These are phyloP conservation scores for Lantana camara DNA, from an alignment of 257 asterid species.

Conservation along the genomic window DNA sequence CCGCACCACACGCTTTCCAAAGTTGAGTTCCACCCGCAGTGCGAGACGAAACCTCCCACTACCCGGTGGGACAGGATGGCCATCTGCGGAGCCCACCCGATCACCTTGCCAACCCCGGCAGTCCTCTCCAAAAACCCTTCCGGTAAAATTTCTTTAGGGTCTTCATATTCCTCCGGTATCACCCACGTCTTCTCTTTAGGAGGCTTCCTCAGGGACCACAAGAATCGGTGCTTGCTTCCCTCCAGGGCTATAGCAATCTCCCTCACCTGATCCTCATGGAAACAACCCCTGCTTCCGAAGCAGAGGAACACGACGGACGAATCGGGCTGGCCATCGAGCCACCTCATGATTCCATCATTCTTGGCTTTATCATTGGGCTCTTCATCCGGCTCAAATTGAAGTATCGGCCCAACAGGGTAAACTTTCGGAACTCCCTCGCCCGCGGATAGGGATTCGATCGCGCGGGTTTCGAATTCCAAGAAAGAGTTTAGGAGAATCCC, in stretches of 20 bases:
- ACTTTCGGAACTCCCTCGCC: conserved; percentile 30
- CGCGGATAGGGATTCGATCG: conserved; percentile 18
- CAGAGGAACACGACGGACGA: conserved; percentile 44
- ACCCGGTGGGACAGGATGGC: conserved; percentile 36
- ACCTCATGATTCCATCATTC: conserved; percentile 3
- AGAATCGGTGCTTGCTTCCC: conserved; percentile 33
- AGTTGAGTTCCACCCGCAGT: conserved; percentile 49
- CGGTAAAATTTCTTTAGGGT: conserved; percentile 27
- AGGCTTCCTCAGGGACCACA: conserved; percentile 48
- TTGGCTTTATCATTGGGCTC: background rate
- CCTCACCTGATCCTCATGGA: conserved; percentile 29
- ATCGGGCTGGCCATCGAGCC: conserved; percentile 43
- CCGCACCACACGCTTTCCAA: conserved; percentile 47
- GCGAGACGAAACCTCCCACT: conserved; percentile 53
- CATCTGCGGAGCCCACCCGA: conserved; percentile 51
- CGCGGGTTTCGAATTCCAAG: conserved; percentile 32
- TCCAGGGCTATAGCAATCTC: conserved; percentile 43
- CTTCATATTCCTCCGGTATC: conserved; percentile 27
- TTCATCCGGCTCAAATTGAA: conserved; percentile 1
- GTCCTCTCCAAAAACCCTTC: conserved; percentile 38
- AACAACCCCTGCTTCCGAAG: conserved; percentile 39
- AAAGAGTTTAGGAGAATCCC: conserved; percentile 47
- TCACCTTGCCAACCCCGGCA: conserved; percentile 32
- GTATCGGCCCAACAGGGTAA: conserved; percentile 44
- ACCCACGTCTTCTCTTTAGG: background rate